phyloP scores from a whole-genome alignment of 2,329 filamentous ascomycete species.

The Aphanoascus verrucosus region DNA sequence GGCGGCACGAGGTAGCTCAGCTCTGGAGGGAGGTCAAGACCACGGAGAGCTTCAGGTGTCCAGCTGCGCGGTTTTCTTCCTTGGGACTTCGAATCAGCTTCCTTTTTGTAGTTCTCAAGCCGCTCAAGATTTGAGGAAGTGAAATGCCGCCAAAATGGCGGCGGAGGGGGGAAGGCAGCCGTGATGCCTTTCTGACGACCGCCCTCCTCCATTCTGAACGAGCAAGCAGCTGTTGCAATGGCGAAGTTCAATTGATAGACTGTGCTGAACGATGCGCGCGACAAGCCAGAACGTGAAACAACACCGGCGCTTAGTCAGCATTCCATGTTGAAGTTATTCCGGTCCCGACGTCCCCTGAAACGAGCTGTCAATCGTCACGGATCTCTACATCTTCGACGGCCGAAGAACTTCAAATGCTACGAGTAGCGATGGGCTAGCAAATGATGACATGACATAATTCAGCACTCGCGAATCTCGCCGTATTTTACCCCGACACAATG shows the following conservation, averaged over 20 bases:
- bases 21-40: conserved; percentile 52
- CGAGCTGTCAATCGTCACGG: neutral
- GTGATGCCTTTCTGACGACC: conserved; percentile 39
- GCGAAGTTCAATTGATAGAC: too few species aligned
- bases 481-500: neutral
- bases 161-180: conserved; percentile 72
- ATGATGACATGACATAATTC: neutral
- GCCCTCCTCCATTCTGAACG: conserved; percentile 49
- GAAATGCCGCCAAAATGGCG: conserved; percentile 83
- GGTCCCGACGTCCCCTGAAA: neutral
- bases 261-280: neutral
- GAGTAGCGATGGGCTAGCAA: neutral
- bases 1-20: conserved; percentile 74
- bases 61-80: conserved; percentile 25
- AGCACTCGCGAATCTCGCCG: neutral
- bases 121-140: conserved; percentile 61
- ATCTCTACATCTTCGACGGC: neutral
- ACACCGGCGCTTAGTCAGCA: neutral
- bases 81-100: conserved; percentile 19
- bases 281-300: neutral
- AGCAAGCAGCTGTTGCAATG: neutral
- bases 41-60: conserved; percentile 27
- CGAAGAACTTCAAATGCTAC: neutral
- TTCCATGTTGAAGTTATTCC: too few species aligned
- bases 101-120: conserved; percentile 42